Conservation (phyloP, 768 basidiomycete species). For the Termitomyces sp. region DNA sequence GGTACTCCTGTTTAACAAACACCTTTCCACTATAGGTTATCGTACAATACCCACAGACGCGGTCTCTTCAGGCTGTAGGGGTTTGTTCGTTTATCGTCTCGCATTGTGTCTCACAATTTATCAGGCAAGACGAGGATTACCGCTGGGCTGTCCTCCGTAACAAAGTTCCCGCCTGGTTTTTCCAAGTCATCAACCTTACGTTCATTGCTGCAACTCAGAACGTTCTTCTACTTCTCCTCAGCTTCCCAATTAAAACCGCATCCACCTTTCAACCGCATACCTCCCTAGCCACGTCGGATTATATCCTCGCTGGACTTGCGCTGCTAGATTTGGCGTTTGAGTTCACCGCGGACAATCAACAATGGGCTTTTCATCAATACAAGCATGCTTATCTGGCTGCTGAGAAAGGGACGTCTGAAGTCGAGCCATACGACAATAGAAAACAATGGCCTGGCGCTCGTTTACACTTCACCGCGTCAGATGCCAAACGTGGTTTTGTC, state of each 20-base stretch:
- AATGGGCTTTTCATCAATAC: slow-evolving; percentile 78
- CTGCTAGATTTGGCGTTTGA: slow-evolving; percentile 61
- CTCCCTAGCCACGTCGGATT: slow-evolving; percentile 54
- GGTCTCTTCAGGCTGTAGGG: slow-evolving; percentile 73
- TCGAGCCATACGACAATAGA: slow-evolving; percentile 33
- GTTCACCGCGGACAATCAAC: slow-evolving; percentile 88
- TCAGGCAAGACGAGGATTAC: slow-evolving; percentile 83
- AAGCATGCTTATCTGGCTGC: slow-evolving; percentile 49
- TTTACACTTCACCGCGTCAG: slow-evolving; percentile 61
- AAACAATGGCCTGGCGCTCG: slow-evolving; percentile 64
- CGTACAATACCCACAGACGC: slow-evolving; percentile 79
- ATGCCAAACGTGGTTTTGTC: slow-evolving; percentile 76
- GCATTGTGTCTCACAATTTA: not conserved
- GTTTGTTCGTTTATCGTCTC: not conserved
- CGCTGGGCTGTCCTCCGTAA: slow-evolving; percentile 79
- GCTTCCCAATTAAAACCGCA: slow-evolving; percentile 54
- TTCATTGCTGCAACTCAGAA: slow-evolving; percentile 84
- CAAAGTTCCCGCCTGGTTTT: slow-evolving; percentile 39
- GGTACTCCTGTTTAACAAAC: slow-evolving; percentile 8
- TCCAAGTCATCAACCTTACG: slow-evolving; percentile 43
- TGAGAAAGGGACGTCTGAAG: slow-evolving; percentile 22
- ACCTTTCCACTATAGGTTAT: slow-evolving; percentile 39
- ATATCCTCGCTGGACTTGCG: slow-evolving; percentile 51
- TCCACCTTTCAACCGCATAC: slow-evolving; percentile 49
- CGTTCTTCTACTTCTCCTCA: slow-evolving; percentile 62